Evolutionary conservation across 441 rosid species (phyloP).

Genomic region (Melianthus villosus): DNA sequence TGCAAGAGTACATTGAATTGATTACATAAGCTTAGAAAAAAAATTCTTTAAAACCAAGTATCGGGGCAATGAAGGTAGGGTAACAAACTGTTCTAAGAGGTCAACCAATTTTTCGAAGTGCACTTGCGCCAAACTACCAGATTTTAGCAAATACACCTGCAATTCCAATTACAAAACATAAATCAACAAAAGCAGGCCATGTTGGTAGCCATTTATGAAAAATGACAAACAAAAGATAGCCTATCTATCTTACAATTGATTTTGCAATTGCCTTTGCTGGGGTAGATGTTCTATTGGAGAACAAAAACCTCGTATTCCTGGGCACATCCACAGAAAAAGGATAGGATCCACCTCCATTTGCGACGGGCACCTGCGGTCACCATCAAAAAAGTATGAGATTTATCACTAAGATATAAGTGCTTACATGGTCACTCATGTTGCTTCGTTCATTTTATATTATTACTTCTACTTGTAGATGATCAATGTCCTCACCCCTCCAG

Average conservation of each 20-base stretch:
- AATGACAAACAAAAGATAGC: no score
- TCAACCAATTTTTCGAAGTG: slow-evolving; percentile 82
- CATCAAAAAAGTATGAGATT: slow-evolving; percentile 10
- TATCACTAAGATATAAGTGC: neutral
- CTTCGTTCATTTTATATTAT: no score
- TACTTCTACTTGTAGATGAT: no score
- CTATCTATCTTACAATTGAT: slow-evolving; percentile 65
- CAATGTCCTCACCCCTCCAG: no score
- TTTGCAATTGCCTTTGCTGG: slow-evolving; percentile 90
- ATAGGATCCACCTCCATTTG: slow-evolving; percentile 90
- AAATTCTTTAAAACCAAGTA: slow-evolving; percentile 14
- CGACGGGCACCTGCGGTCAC: slow-evolving; percentile 78
- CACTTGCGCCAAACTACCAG: slow-evolving; percentile 56
- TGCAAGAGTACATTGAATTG: slow-evolving; percentile 19
- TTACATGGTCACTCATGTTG: neutral
- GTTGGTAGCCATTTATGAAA: slow-evolving; percentile 14
- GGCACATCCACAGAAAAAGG: slow-evolving; percentile 94
- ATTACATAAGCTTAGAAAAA: slow-evolving; percentile 9
- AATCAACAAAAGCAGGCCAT: no score
- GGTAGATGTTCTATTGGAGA: slow-evolving; percentile 62
- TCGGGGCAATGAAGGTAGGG: slow-evolving; percentile 15
- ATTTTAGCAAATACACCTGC: slow-evolving; percentile 81
- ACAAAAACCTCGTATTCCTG: slow-evolving; percentile 80
- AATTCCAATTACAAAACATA: slow-evolving; percentile 17
- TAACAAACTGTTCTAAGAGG: slow-evolving; percentile 96